Evolutionary conservation across 164 flowering plant species (phyloP).

Genomic region (Vitis vinifera): DNA sequence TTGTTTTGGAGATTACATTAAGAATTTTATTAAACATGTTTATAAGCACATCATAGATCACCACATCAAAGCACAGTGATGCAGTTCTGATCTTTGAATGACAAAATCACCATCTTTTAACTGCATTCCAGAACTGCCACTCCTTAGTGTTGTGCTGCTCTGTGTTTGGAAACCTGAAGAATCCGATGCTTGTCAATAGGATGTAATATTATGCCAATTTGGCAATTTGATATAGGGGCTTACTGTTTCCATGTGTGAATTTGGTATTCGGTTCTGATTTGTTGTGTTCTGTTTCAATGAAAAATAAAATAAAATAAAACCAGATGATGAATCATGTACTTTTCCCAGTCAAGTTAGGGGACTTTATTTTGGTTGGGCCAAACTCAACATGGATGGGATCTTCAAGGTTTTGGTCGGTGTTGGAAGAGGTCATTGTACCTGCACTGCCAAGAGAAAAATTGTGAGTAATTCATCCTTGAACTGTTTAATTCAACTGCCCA

Average conservation of each 20-base stretch:
- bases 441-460: conserved; percentile 30
- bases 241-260: neutral
- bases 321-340: conserved; percentile 26
- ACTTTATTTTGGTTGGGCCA: conserved; percentile 60
- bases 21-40: too few relatives aligned
- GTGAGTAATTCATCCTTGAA: conserved; percentile 29
- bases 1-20: neutral
- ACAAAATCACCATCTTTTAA: too few relatives aligned
- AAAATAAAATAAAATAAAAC: neutral
- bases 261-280: neutral
- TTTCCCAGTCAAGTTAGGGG: conserved; percentile 59
- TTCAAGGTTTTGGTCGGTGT: conserved; percentile 46
- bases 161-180: neutral
- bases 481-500: too few relatives aligned
- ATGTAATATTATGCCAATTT: neutral
- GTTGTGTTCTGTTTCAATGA: neutral
- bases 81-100: too few relatives aligned
- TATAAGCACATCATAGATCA: too few relatives aligned
- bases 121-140: too few relatives aligned
- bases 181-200: neutral
- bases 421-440: conserved; percentile 26
- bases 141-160: neutral
- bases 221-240: neutral
- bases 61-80: too few relatives aligned
- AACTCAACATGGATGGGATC: conserved; percentile 15